Conservation (phyloP, 169 alveolate genomes). For the Pseudocohnilembus persalinus region DNA sequence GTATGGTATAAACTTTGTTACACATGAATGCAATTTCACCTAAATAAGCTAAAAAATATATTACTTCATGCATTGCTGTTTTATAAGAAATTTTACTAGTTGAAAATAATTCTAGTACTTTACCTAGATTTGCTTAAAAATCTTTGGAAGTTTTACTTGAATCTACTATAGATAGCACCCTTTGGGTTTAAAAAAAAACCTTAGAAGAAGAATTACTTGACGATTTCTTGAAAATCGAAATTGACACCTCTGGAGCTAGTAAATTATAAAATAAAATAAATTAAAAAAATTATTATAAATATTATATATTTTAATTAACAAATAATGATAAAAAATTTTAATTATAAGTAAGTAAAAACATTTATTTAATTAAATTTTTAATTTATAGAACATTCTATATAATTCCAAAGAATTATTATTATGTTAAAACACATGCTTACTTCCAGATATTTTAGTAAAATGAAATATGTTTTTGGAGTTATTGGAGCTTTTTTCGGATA, state of each 20-base stretch:
- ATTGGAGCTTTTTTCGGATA: slow-evolving; percentile 18
- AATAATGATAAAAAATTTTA: too few species aligned
- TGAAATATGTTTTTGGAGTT: slow-evolving; percentile 2
- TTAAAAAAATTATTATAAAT: too few species aligned
- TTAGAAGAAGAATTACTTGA: neutral
- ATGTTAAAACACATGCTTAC: slow-evolving; percentile 13
- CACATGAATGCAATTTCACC: slow-evolving; percentile 1
- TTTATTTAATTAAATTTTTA: too few species aligned
- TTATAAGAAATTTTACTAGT: slow-evolving; percentile 13
- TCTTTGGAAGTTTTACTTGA: slow-evolving; percentile 5
- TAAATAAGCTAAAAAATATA: slow-evolving; percentile 2
- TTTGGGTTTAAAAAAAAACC: neutral
- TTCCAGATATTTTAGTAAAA: neutral
- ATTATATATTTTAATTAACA: too few species aligned
- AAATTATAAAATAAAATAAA: too few species aligned
- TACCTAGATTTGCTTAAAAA: slow-evolving; percentile 8
- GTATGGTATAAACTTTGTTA: slow-evolving; percentile 11
- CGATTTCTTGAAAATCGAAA: slow-evolving; percentile 3
- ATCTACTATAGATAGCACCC: neutral
- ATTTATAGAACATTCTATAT: neutral
- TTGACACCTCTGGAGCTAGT: slow-evolving; percentile 1
- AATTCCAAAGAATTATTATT: slow-evolving; percentile 9
- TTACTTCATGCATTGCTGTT: slow-evolving; percentile 8
- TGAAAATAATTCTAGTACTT: neutral
- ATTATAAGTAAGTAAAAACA: too few species aligned